Conservation (phyloP, 2,329 filamentous ascomycete genomes). For the Aureobasidium uvarum region DNA sequence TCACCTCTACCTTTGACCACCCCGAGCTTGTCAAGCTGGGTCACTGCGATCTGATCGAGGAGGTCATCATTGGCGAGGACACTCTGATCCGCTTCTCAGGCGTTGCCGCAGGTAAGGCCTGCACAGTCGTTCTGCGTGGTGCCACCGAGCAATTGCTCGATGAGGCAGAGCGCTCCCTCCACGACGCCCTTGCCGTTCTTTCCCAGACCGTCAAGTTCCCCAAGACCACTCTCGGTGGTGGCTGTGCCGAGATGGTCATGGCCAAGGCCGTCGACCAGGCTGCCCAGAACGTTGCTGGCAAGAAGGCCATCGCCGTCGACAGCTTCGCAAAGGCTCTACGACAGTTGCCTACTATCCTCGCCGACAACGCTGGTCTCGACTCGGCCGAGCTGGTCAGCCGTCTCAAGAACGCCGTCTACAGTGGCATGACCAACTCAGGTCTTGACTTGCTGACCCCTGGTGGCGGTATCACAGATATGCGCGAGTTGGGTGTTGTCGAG, state of each 20-base stretch:
- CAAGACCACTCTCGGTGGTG: constrained; percentile 88
- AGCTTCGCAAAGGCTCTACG: constrained; percentile 85
- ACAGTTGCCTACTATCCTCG: constrained; percentile 92
- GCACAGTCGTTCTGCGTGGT: constrained; percentile 93
- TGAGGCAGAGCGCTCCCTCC: constrained; percentile 91
- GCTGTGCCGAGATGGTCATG: constrained; percentile 99
- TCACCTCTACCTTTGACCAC: constrained; percentile 96
- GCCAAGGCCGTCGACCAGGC: constrained; percentile 94
- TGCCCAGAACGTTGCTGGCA: constrained; percentile 90
- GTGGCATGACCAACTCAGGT: constrained; percentile 88
- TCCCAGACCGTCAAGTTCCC: constrained; percentile 96
- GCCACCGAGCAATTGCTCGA: constrained; percentile 96
- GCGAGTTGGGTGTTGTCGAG: constrained; percentile 90
- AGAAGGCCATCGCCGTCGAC: constrained; percentile 91
- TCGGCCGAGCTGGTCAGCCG: constrained; percentile 90
- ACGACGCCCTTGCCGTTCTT: constrained; percentile 92
- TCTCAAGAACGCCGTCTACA: constrained; percentile 90
- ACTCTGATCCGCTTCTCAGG: constrained; percentile 97
- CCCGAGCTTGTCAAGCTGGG: constrained; percentile 96
- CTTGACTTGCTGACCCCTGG: constrained; percentile 86
- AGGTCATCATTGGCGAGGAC: constrained; percentile 97
- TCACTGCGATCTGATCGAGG: constrained; percentile 92
- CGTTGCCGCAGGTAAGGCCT: constrained; percentile 88
- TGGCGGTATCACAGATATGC: constrained; percentile 92
- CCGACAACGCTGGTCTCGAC: constrained; percentile 95